phyloP scores from a whole-genome alignment of 164 flowering plant species.

The Umbilicus rupestris region DNA sequence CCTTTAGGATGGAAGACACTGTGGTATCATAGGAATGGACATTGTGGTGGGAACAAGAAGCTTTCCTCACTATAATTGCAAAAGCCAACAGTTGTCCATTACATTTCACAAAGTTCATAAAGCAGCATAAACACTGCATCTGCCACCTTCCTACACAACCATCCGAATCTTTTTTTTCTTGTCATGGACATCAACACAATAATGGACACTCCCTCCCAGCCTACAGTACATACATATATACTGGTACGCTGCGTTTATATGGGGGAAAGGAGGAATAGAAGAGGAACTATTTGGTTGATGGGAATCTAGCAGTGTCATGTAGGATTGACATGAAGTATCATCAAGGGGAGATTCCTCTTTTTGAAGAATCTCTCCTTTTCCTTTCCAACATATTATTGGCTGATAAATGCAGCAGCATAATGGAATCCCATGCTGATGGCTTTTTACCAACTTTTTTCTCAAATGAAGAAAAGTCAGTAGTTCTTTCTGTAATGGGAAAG shows the following conservation, averaged over 20 bases:
- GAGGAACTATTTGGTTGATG: slow-evolving; percentile 1
- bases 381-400: slow-evolving; percentile 1
- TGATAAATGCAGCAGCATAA: background rate
- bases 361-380: background rate
- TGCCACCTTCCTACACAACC: background rate
- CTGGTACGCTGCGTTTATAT: background rate
- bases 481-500: slow-evolving; percentile 4
- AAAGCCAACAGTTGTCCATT: slow-evolving; percentile 2
- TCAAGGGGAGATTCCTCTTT: background rate
- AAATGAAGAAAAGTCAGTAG: background rate
- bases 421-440: background rate
- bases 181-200: background rate
- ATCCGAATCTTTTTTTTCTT: background rate
- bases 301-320: background rate
- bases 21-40: background rate
- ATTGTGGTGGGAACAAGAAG: slow-evolving; percentile 1
- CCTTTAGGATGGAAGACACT: background rate
- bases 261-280: background rate
- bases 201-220: background rate
- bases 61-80: background rate
- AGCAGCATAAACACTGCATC: background rate
- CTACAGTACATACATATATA: background rate
- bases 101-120: background rate
- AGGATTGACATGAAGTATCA: background rate
- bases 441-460: background rate